Evolutionary conservation across 1,139 yeast species (phyloP).

Genomic region (Suhomyces choctaworum): DNA sequence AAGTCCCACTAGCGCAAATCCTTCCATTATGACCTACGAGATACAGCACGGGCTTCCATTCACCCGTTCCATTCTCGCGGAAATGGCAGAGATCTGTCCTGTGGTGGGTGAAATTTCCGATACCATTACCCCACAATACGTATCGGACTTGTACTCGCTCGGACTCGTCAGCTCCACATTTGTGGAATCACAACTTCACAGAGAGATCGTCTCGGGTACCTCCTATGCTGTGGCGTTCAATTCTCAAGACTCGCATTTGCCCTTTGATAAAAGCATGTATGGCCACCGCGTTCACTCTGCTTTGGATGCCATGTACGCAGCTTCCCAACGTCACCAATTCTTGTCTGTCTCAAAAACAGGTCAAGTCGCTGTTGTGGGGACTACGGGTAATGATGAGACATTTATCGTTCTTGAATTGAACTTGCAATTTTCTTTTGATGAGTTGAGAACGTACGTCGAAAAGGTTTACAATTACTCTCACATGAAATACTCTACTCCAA

Average conservation of each 20-base stretch:
- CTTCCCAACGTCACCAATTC: slow-evolving; percentile 43
- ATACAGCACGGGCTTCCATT: slow-evolving; percentile 41
- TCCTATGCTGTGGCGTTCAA: slow-evolving; percentile 47
- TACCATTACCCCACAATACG: slow-evolving; percentile 48
- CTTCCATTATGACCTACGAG: slow-evolving; percentile 33
- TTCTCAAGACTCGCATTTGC: slow-evolving; percentile 24
- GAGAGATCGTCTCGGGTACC: slow-evolving; percentile 48
- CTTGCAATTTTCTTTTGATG: slow-evolving; percentile 16
- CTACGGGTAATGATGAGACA: slow-evolving; percentile 47
- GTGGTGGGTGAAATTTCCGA: slow-evolving; percentile 44
- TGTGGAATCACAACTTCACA: slow-evolving; percentile 46
- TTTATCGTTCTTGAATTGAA: slow-evolving; percentile 36
- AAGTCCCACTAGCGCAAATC: slow-evolving; percentile 12
- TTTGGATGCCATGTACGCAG: slow-evolving; percentile 43
- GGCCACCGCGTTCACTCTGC: slow-evolving; percentile 33
- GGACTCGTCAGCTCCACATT: slow-evolving; percentile 39
- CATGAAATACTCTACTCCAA: slow-evolving; percentile 19
- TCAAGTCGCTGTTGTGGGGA: slow-evolving; percentile 46
- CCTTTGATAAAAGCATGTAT: slow-evolving; percentile 26
- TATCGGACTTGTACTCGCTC: slow-evolving; percentile 43
- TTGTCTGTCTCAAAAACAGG: slow-evolving; percentile 46
- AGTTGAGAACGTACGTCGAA: slow-evolving; percentile 20
- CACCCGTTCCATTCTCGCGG: slow-evolving; percentile 38
- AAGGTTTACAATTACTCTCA: slow-evolving; percentile 23
- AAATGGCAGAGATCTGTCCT: slow-evolving; percentile 37